phyloP scores from a whole-genome alignment of 2,329 filamentous ascomycete species.

The Trichoderma asperellum region DNA sequence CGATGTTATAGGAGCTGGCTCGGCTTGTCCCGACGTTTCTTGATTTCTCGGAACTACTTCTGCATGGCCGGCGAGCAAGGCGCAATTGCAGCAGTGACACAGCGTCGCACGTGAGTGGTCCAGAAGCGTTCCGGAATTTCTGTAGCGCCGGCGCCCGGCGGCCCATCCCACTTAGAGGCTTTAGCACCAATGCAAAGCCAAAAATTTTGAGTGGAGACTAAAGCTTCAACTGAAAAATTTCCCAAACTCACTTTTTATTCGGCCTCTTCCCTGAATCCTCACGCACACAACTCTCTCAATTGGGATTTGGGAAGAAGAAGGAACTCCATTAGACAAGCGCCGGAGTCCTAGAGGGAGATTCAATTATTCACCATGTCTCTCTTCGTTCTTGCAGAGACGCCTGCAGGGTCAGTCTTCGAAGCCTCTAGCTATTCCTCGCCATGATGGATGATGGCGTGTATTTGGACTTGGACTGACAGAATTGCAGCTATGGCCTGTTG shows the following conservation, averaged over 20 bases:
- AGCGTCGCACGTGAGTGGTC: slow-evolving; percentile 34
- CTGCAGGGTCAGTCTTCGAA: slow-evolving; percentile 66
- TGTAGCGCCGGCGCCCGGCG: slow-evolving; percentile 35
- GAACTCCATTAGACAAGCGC: slow-evolving; percentile 40
- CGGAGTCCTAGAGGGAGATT: slow-evolving; percentile 40
- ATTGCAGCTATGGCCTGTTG: slow-evolving; percentile 86
- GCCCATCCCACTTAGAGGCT: slow-evolving; percentile 37
- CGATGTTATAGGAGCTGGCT: slow-evolving; percentile 6
- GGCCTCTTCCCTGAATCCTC: slow-evolving; percentile 41
- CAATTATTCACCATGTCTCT: slow-evolving; percentile 69
- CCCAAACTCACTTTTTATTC: slow-evolving; percentile 39
- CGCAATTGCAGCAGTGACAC: slow-evolving; percentile 24
- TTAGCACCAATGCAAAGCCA: slow-evolving; percentile 43
- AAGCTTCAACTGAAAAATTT: slow-evolving; percentile 50
- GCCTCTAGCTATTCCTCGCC: neutral
- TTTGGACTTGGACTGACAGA: slow-evolving; percentile 38
- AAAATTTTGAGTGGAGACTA: slow-evolving; percentile 47
- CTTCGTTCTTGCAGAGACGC: slow-evolving; percentile 92
- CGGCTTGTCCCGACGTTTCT: neutral
- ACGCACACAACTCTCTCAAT: slow-evolving; percentile 43
- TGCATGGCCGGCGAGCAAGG: slow-evolving; percentile 22
- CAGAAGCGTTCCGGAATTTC: slow-evolving; percentile 34
- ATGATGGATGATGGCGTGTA: slow-evolving; percentile 8
- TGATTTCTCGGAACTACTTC: slow-evolving; percentile 18
- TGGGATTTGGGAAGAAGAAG: slow-evolving; percentile 44